Base-by-base conservation (phyloP, 805 yeast species). In the Kuraishia ogatae region DNA sequence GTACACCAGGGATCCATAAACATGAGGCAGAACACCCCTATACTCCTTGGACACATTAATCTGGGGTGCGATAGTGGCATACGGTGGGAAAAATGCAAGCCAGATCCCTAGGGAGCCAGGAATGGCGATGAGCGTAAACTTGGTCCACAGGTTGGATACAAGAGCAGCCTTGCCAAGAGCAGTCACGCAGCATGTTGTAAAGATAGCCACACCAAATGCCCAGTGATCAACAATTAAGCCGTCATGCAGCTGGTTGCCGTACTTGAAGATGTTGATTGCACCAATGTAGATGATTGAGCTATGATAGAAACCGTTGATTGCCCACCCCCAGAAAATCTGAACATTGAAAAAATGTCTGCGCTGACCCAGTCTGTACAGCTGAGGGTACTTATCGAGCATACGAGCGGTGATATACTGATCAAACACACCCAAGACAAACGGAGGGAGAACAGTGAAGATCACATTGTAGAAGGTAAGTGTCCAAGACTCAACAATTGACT, bases 401-500 rank as follows among this genome's bases (percentile, higher is more conserved):
- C 97, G 78, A 21, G 97, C 96, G 59, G 89, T 86, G 52, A 94
- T 91, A 72, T 89, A 94, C 70, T 94, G 99, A 70, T 94, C 99
- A 73, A 94, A 91, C 3, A 96, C 89, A 55, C 99, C 99, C 62
- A 94, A 76, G 2, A 93, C 96, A 71, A 94, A 89, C 0, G 99
- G 99, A 2, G 99, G 99, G 50, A 90, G 74, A 35, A 89, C 97
- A 0, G 98, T 89, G 71, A 93, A 94, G 54, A 96, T 78, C 11
- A 96, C 97, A 66, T 96, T 94, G 75, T 94, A 96, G 61, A 89
- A 88, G 0, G 99, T 94, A 67, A 96, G 82, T 0, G 97, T 90
- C 99, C 99, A 94, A 0, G 98, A 92, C 69, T 94, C 99, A 67
- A 88, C 87, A 62, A 94, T 85, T 0, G 97, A 89, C 71, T 94